Percentiles rank a stretch among this genome's conserved stretches.
Evolutionary conservation across 2,329 filamentous ascomycete species (phyloP).

Genomic region (Gnomoniopsis smithogilvyi): DNA sequence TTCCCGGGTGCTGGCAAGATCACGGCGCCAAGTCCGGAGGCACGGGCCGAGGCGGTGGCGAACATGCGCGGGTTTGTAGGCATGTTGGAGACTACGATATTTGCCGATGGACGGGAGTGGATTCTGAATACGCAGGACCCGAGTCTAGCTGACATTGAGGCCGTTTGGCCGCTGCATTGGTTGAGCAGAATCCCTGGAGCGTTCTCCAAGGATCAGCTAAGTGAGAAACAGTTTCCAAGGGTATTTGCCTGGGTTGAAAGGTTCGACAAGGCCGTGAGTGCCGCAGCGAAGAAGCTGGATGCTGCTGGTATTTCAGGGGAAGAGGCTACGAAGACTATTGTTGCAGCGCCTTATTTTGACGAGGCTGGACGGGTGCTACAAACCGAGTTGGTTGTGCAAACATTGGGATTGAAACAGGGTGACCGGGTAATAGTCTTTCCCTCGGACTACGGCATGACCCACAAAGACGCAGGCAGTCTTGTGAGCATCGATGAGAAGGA

Average conservation of each 20-base stretch:
- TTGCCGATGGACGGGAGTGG: slow-evolving; percentile 67
- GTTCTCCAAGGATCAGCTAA: slow-evolving; percentile 51
- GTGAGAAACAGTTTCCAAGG: slow-evolving; percentile 50
- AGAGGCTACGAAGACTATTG: slow-evolving; percentile 49
- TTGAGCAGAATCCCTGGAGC: slow-evolving; percentile 51
- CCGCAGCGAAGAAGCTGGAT: slow-evolving; percentile 33
- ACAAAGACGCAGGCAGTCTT: slow-evolving; percentile 56
- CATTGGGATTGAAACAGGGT: slow-evolving; percentile 49
- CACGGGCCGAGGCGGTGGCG: slow-evolving; percentile 52
- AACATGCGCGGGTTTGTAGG: slow-evolving; percentile 53
- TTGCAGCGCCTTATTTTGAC: slow-evolving; percentile 43
- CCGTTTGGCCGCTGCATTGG: slow-evolving; percentile 68
- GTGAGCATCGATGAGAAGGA: slow-evolving; percentile 50
- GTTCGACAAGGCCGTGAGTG: slow-evolving; percentile 49
- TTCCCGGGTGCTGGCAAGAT: slow-evolving; percentile 19
- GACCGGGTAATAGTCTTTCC: slow-evolving; percentile 57
- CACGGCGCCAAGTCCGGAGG: slow-evolving; percentile 23
- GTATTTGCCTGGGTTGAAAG: slow-evolving; percentile 62
- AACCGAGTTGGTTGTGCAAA: slow-evolving; percentile 42
- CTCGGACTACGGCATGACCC: slow-evolving; percentile 56
- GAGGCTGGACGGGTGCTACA: slow-evolving; percentile 39
- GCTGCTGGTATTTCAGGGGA: slow-evolving; percentile 46
- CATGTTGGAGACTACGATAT: slow-evolving; percentile 58
- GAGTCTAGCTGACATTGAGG: slow-evolving; percentile 65
- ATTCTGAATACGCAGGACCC: slow-evolving; percentile 51